phyloP scores from a whole-genome alignment of 306 rosid genomes.

The Ceratonia siliqua region DNA sequence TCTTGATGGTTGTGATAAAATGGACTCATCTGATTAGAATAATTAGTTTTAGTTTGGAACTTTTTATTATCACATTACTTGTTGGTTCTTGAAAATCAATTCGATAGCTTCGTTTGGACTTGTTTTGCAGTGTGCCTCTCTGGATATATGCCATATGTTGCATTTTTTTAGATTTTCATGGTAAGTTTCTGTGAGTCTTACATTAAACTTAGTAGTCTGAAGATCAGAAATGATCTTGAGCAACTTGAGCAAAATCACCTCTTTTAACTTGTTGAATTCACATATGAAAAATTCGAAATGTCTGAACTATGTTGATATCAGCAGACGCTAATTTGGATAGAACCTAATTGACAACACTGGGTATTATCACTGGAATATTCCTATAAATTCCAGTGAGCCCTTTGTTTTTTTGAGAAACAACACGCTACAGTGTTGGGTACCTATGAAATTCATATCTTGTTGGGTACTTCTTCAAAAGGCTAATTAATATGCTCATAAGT shows the following conservation, averaged over 20 bases:
- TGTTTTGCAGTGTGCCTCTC: slow-evolving; percentile 73
- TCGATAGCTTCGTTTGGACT: slow-evolving; percentile 24
- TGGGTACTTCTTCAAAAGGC: not conserved
- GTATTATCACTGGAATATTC: too few species aligned
- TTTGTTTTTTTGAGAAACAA: too few species aligned
- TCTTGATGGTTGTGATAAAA: not conserved
- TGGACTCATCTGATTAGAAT: not conserved
- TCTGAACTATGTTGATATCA: not conserved
- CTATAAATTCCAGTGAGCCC: too few species aligned
- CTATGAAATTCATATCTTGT: not conserved
- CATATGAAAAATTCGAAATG: not conserved
- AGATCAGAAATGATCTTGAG: not conserved
- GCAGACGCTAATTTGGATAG: not conserved
- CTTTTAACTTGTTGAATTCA: slow-evolving; percentile 21
- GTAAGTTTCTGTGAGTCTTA: slow-evolving; percentile 44
- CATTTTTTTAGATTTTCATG: slow-evolving; percentile 79
- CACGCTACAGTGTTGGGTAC: too few species aligned
- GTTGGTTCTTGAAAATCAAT: slow-evolving; percentile 1
- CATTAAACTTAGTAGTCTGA: slow-evolving; percentile 3
- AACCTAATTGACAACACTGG: not conserved
- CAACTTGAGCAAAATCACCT: not conserved
- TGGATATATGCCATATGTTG: slow-evolving; percentile 89
- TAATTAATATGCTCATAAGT: not conserved
- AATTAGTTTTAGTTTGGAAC: not conserved
- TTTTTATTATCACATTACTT: not conserved